phyloP scores from a whole-genome alignment of 768 basidiomycete genomes.

The Amanita rubescens region DNA sequence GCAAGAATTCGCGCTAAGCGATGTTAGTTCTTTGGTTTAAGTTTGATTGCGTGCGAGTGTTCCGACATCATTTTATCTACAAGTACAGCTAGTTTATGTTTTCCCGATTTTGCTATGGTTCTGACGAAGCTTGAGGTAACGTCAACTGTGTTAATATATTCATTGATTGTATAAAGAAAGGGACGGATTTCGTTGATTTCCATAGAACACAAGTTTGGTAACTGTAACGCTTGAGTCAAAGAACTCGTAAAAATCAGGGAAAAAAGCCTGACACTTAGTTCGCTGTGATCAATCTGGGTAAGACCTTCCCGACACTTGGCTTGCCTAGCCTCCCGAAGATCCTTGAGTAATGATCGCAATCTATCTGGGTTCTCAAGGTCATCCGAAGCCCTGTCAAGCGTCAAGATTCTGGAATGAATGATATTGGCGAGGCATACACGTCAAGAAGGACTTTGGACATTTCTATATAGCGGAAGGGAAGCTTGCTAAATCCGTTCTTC shows the following conservation, averaged over 20 bases:
- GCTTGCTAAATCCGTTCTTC: conserved; percentile 61
- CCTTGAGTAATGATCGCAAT: conserved; percentile 80
- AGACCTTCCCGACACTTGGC: conserved; percentile 89
- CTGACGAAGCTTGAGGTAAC: background rate
- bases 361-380: conserved; percentile 83
- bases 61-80: too few relatives aligned
- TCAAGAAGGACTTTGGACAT: conserved; percentile 90
- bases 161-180: conserved; percentile 84
- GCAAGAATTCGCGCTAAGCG: too few relatives aligned
- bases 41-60: too few relatives aligned
- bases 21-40: too few relatives aligned
- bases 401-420: background rate
- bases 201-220: conserved; percentile 81
- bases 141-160: conserved; percentile 26
- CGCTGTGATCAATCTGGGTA: conserved; percentile 69
- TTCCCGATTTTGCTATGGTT: background rate
- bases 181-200: conserved; percentile 93
- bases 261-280: conserved; percentile 55
- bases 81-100: background rate
- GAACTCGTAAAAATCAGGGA: background rate
- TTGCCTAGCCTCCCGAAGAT: conserved; percentile 92
- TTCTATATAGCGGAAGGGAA: conserved; percentile 88
- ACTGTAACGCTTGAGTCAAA: conserved; percentile 30
- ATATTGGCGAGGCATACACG: conserved; percentile 46
- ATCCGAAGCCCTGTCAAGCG: conserved; percentile 66